These are phyloP conservation scores for Platanthera zijinensis DNA, from an alignment of 106 monocot genomes.

Conservation along the genomic window DNA sequence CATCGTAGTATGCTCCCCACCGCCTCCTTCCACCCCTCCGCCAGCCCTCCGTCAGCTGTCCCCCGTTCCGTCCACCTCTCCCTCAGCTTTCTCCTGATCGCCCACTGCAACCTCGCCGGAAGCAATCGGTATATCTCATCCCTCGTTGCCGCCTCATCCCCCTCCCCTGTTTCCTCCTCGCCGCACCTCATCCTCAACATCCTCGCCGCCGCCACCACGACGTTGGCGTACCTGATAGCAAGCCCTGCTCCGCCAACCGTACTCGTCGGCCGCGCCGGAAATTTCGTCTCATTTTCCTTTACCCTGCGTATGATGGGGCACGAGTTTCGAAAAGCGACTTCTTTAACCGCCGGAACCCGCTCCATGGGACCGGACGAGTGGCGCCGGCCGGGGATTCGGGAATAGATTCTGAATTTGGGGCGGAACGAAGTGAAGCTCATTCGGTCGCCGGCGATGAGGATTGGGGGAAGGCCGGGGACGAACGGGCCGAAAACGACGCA, in stretches of 20 bases:
- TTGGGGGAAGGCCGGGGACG: conserved; percentile 40
- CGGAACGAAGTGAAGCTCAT: conserved; percentile 7
- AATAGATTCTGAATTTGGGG: background rate
- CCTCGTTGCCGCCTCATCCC: conserved; percentile 22
- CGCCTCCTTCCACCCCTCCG: conserved; percentile 62
- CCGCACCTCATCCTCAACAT: conserved; percentile 17
- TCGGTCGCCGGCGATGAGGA: background rate
- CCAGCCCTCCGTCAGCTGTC: conserved; percentile 24
- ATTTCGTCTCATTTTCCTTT: background rate
- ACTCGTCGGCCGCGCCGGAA: conserved; percentile 3
- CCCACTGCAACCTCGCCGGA: conserved; percentile 21
- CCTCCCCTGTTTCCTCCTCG: background rate
- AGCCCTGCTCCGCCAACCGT: conserved; percentile 44
- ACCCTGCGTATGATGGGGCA: conserved; percentile 27
- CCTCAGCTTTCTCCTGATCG: conserved; percentile 41
- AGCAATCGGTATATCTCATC: conserved; percentile 39
- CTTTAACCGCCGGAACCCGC: background rate
- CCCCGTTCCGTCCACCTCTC: conserved; percentile 36
- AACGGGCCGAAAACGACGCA: conserved; percentile 37
- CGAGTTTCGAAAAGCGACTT: conserved; percentile 27
- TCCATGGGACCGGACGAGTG: conserved; percentile 39
- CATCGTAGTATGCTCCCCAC: conserved; percentile 45
- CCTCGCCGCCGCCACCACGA: conserved; percentile 36
- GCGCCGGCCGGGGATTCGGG: conserved; percentile 7
- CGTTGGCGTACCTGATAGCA: conserved; percentile 44